Base-by-base conservation (phyloP, 2,329 filamentous ascomycete species). In the Elsinoe batatas region DNA sequence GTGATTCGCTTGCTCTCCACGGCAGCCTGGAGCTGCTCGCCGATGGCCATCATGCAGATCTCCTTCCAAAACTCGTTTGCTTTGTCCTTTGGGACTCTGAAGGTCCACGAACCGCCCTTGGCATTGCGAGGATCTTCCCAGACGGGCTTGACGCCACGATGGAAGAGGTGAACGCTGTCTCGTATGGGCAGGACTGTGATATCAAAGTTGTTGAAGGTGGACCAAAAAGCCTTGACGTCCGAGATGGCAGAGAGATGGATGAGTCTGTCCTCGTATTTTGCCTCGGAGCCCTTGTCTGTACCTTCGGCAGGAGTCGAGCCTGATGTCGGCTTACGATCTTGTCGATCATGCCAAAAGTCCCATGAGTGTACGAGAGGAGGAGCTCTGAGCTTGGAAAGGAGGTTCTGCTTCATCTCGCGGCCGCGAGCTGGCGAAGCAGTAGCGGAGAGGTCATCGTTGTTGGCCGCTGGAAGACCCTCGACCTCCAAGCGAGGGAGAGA, bases 121-220 rank as follows among this genome's bases (percentile, higher is more conserved):
- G 85, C 76, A 71, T 96, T 96, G 64, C 93, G 83, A 38, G 87
- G 81, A 68, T 97, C 91, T 72, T 91, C 88, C 78, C 90, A 87
- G 42, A 90, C 81, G 17, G 85, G 88, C 74, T 88, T 86, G 70
- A 91, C 87, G 62, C 88, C 83, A 62, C 84, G 77, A 81, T 88
- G 88, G 73, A 87, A 88, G 69, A 91, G 84, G 73, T 91, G 86
- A 26, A 87, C 86, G 47, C 67, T 71, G 64, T 78, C 76, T 13
- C 86, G 82, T 61, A 90, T 76, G 53, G 85, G 79, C 54, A 88
- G 78, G 76, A 81, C 84, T 26, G 83, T 79, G 70, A 88, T 83
- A 63, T 88, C 77, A 70, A 91, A 87, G 75, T 90, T 90, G 74
- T 86, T 78, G 66, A 75, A 74, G 59, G 75, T 69, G 61, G 70